These are phyloP conservation scores for Gentiana dahurica DNA, from an alignment of 257 asterid species.

Conservation along the genomic window DNA sequence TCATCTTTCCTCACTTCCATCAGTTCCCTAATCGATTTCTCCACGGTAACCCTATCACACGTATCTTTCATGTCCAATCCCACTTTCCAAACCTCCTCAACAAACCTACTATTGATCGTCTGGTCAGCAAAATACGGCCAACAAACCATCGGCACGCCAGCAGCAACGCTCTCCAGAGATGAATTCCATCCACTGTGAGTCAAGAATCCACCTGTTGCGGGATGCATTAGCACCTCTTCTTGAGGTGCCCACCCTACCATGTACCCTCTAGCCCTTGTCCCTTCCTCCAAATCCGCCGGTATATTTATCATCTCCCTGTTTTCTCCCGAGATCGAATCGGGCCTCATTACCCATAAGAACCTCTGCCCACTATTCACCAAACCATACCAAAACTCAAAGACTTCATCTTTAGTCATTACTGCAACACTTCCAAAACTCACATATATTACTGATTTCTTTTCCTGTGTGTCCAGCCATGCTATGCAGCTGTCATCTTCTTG, in stretches of 20 bases:
- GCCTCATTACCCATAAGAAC: conserved; percentile 7
- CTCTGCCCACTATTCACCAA: conserved; percentile 4
- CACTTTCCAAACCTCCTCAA: conserved; percentile 6
- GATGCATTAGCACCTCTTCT: conserved; percentile 3
- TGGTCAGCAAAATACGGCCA: conserved; percentile 11
- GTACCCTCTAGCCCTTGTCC: conserved; percentile 10
- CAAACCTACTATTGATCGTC: conserved; percentile 3
- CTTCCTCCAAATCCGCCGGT: conserved; percentile 2
- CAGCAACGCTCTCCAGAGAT: conserved; percentile 2
- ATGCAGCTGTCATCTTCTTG: conserved; percentile 5
- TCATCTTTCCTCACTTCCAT: conserved; percentile 5
- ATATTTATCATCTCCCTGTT: background rate
- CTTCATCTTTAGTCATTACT: background rate
- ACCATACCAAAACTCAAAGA: conserved; percentile 6
- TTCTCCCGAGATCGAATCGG: background rate
- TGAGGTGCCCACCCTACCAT: conserved; percentile 9
- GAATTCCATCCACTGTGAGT: conserved; percentile 4
- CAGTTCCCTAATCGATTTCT: conserved; percentile 4
- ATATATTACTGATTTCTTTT: conserved; percentile 1
- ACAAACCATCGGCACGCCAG: conserved; percentile 10
- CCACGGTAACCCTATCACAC: conserved; percentile 5
- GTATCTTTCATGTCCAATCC: conserved; percentile 9
- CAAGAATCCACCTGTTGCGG: background rate
- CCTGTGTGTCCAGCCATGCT: conserved; percentile 4
- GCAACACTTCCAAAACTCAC: conserved; percentile 11